phyloP scores from a whole-genome alignment of 805 yeast genomes.

The Saccharomycopsis vini region DNA sequence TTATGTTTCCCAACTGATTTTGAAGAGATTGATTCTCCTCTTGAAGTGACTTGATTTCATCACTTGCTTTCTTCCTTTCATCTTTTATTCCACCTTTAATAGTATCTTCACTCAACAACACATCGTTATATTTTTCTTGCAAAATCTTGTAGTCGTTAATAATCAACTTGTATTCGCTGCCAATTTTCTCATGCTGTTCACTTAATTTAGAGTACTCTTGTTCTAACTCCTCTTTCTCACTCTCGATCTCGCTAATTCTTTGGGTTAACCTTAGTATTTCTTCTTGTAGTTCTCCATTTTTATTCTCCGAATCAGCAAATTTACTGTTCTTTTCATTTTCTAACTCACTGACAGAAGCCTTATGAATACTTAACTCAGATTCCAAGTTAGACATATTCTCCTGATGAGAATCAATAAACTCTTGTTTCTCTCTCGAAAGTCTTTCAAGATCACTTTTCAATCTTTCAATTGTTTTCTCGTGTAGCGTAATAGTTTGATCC shows the following conservation, averaged over 20 bases:
- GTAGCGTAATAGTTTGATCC: conserved; percentile 35
- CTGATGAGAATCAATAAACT: conserved; percentile 2
- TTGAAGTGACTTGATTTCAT: conserved; percentile 7
- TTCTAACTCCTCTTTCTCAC: conserved; percentile 13
- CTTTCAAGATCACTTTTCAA: conserved; percentile 8
- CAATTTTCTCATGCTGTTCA: conserved; percentile 9
- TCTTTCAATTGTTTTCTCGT: conserved; percentile 26
- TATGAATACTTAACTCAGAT: conserved; percentile 6
- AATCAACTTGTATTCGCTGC: conserved; percentile 13
- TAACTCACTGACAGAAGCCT: not conserved
- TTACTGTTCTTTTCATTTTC: not conserved
- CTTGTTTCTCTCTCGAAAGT: conserved; percentile 10
- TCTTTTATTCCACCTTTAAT: conserved; percentile 7
- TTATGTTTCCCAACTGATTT: conserved; percentile 8
- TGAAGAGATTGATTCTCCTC: conserved; percentile 6
- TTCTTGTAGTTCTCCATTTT: conserved; percentile 2
- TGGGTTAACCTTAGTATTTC: conserved; percentile 14
- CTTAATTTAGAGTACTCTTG: conserved; percentile 9
- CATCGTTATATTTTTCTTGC: conserved; percentile 17
- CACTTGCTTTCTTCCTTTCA: conserved; percentile 8
- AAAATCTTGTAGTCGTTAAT: conserved; percentile 17
- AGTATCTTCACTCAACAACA: conserved; percentile 13
- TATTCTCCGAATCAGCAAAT: not conserved
- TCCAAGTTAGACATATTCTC: conserved; percentile 6
- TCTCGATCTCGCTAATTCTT: conserved; percentile 13